Conservation (phyloP, 2,329 filamentous ascomycete species). For the Sclerotinia nivalis region DNA sequence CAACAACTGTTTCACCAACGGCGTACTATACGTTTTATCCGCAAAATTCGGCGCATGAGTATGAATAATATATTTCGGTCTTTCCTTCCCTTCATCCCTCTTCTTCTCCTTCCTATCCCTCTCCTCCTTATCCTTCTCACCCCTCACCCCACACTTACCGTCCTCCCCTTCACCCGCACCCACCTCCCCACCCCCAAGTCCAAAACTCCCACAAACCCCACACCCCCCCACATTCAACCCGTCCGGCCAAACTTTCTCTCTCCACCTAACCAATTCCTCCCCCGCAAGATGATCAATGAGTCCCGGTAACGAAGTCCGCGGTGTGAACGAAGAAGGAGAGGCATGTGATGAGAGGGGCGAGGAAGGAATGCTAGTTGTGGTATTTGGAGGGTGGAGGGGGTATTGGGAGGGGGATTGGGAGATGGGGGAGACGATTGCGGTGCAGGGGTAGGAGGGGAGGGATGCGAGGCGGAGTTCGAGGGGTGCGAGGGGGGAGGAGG, state of each 20-base stretch:
- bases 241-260: neutral
- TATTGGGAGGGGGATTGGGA: neutral
- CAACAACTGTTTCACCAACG: constrained; percentile 10
- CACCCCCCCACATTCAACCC: neutral
- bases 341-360: neutral
- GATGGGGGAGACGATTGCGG: neutral
- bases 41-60: constrained; percentile 1
- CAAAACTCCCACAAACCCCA: neutral
- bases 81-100: neutral
- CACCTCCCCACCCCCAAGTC: neutral
- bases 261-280: neutral
- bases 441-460: neutral
- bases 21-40: constrained; percentile 6
- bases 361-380: neutral
- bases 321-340: neutral
- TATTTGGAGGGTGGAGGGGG: neutral
- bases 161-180: no score
- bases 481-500: neutral
- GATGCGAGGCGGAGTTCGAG: neutral
- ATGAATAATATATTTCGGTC: constrained; percentile 12
- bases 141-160: no score
- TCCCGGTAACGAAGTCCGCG: neutral
- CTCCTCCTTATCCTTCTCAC: neutral
- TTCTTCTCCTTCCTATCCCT: no score
- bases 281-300: neutral